phyloP scores from a whole-genome alignment of 768 basidiomycete species.

The Lentinus brumalis region DNA sequence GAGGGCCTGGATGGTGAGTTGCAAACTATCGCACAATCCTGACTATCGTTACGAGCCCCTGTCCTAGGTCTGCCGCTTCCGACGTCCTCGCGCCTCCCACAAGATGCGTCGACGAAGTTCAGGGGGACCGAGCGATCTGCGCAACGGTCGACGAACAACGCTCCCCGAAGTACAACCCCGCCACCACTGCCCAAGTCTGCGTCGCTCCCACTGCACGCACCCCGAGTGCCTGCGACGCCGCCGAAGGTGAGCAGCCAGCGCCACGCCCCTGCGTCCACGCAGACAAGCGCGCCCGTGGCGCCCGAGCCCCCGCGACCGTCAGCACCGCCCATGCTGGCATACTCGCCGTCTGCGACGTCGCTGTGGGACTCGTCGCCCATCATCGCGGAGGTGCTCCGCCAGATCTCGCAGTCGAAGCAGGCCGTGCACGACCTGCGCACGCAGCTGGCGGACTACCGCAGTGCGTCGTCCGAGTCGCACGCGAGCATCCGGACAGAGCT shows the following conservation, averaged over 20 bases:
- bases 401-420: slow-evolving; percentile 64
- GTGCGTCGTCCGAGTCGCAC: slow-evolving; percentile 58
- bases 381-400: slow-evolving; percentile 73
- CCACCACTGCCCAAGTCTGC: slow-evolving; percentile 85
- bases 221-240: slow-evolving; percentile 39
- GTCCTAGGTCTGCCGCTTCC: slow-evolving; percentile 22
- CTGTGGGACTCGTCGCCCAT: slow-evolving; percentile 62
- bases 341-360: slow-evolving; percentile 41
- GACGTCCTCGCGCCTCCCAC: slow-evolving; percentile 20
- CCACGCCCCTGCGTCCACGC: slow-evolving; percentile 18
- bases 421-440: slow-evolving; percentile 67
- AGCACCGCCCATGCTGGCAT: slow-evolving; percentile 18
- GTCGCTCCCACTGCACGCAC: slow-evolving; percentile 74
- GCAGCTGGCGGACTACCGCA: slow-evolving; percentile 67
- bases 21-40: slow-evolving; percentile 1
- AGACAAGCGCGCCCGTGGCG: slow-evolving; percentile 13
- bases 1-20: slow-evolving; percentile 67
- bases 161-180: slow-evolving; percentile 68
- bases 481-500: slow-evolving; percentile 72
- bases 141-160: slow-evolving; percentile 47
- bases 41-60: neutral
- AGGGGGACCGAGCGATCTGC: slow-evolving; percentile 24
- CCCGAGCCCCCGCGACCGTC: slow-evolving; percentile 19
- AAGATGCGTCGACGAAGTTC: slow-evolving; percentile 43
- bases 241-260: slow-evolving; percentile 23